phyloP scores from a whole-genome alignment of 2,329 filamentous ascomycete species.

The Fusarium humuli region DNA sequence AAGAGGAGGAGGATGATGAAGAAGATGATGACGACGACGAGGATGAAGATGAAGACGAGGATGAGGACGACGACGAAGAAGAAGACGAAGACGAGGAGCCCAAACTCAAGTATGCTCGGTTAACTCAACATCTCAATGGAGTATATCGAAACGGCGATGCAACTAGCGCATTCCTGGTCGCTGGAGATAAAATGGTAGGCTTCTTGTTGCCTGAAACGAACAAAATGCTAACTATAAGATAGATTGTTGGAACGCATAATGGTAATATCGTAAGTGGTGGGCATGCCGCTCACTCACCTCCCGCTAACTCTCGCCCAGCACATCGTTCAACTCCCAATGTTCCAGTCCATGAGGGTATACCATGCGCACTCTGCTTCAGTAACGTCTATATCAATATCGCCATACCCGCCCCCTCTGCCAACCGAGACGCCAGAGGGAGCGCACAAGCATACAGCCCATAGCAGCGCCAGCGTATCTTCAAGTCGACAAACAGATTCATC shows the following conservation, averaged over 20 bases:
- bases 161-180: constrained; percentile 89
- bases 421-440: constrained; percentile 57
- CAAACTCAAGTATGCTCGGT: constrained; percentile 88
- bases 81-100: constrained; percentile 89
- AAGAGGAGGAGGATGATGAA: constrained; percentile 34
- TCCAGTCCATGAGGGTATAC: constrained; percentile 86
- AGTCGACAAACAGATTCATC: constrained; percentile 54
- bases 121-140: constrained; percentile 82
- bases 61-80: constrained; percentile 68
- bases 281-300: neutral
- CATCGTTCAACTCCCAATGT: constrained; percentile 83
- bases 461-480: constrained; percentile 48
- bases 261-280: constrained; percentile 85
- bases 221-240: constrained; percentile 44
- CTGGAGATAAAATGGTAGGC: constrained; percentile 94
- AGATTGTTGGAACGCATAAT: constrained; percentile 95
- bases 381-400: constrained; percentile 90
- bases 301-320: constrained; percentile 67
- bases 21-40: constrained; percentile 43
- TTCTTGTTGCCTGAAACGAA: neutral
- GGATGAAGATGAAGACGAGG: constrained; percentile 54
- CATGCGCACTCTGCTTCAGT: constrained; percentile 93
- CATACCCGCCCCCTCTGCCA: constrained; percentile 73
- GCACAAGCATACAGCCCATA: constrained; percentile 52
- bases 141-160: constrained; percentile 96